Conservation (phyloP, 805 yeast genomes). For the Nakazawaea anatomiae region DNA sequence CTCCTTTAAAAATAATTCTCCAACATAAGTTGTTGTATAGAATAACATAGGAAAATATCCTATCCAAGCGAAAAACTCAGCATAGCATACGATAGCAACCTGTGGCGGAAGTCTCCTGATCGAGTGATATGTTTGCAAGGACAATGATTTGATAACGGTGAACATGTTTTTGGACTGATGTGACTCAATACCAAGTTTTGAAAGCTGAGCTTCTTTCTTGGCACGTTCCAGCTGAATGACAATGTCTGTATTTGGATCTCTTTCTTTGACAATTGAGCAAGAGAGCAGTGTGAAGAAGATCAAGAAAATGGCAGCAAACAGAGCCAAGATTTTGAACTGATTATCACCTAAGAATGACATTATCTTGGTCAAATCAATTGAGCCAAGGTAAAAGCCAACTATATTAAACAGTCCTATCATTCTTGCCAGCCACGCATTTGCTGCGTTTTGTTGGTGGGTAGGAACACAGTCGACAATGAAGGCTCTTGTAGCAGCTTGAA, state of each 20-base stretch:
- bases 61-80: slow-evolving; percentile 63
- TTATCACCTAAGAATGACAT: slow-evolving; percentile 38
- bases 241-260: slow-evolving; percentile 39
- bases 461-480: slow-evolving; percentile 58
- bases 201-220: slow-evolving; percentile 24
- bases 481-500: slow-evolving; percentile 58
- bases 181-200: slow-evolving; percentile 28
- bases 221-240: slow-evolving; percentile 32
- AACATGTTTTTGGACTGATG: slow-evolving; percentile 13
- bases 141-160: slow-evolving; percentile 19
- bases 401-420: slow-evolving; percentile 58
- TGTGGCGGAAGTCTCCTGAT: slow-evolving; percentile 40
- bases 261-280: slow-evolving; percentile 37
- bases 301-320: slow-evolving; percentile 36
- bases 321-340: slow-evolving; percentile 47
- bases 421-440: slow-evolving; percentile 65
- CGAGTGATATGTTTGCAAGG: slow-evolving; percentile 28
- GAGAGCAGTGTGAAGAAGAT: slow-evolving; percentile 32
- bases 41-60: slow-evolving; percentile 64
- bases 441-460: slow-evolving; percentile 47
- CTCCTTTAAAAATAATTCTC: slow-evolving; percentile 46
- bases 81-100: slow-evolving; percentile 43
- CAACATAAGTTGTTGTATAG: slow-evolving; percentile 61
- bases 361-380: slow-evolving; percentile 33
- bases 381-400: slow-evolving; percentile 48